Evolutionary conservation across 2,329 filamentous ascomycete species (phyloP), one percentile per base, ranked within the genome.

Genomic region (Talaromyces sp.): DNA sequence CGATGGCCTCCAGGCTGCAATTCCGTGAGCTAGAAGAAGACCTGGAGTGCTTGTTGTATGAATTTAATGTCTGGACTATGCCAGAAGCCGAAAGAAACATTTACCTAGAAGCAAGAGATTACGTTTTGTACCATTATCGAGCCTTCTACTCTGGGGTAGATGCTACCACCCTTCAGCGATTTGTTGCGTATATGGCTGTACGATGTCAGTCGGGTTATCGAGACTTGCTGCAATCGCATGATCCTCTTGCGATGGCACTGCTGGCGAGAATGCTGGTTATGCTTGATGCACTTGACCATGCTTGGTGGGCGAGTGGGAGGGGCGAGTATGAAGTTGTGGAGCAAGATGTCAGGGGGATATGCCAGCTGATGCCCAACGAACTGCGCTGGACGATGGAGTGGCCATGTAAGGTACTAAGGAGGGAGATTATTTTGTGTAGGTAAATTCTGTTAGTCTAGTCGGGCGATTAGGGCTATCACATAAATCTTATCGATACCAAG

Each of bases 291-390:
- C 10, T 61, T 15, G 59, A 61, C n/a, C 25, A 50, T 61, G 31
- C 43, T 4, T 61, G 59, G 43, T 61, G 58, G 58, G 41, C 43
- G 43, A 61, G 50, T 50, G 59, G 43, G 41, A 45, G 19, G 22
- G 58, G 59, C 6, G 59, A 47, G 19, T 61, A 47, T 61, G 59
- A 61, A 27, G 59, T 61, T 33, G 59, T 61, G 59, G 27, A 50
- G 19, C 43, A 47, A 50, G 59, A 61, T 17, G 39, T 50, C 39
- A 47, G 59, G 47, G 59, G 59, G 6, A 61, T 61, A 11, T 50
- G 43, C 43, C 43, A 37, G 33, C 31, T 50, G 33, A 61, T 61
- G 59, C 59, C 59, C 9, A 10, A 35, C 8, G 22, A 37, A 1
- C 17, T 61, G 59, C 43, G 17, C 10, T 61, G 45, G 59, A 50